Conservation (phyloP, 768 basidiomycete genomes). For the Hericium erinaceus region DNA sequence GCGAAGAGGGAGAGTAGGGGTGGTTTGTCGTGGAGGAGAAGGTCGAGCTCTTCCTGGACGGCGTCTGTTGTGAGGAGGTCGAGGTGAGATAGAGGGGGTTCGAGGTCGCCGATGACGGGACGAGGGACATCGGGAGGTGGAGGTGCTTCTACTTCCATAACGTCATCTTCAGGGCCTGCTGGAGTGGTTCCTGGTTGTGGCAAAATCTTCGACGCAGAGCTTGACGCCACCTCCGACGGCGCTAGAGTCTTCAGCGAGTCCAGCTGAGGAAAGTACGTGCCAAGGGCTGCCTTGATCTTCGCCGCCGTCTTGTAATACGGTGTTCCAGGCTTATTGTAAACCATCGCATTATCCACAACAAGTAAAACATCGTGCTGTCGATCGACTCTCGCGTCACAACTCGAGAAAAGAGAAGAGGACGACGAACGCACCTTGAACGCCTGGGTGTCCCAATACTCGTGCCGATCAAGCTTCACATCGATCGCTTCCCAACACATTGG, state of each 20-base stretch:
- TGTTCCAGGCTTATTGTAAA: conserved; percentile 77
- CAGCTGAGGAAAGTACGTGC: conserved; percentile 35
- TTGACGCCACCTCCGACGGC: conserved; percentile 2
- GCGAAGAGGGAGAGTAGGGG: conserved; percentile 61
- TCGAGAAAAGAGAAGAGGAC: conserved; percentile 4
- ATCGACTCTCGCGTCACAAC: not conserved
- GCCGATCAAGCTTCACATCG: conserved; percentile 68
- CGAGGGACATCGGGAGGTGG: not conserved
- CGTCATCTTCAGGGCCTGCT: not conserved
- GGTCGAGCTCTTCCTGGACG: conserved; percentile 43
- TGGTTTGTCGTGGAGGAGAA: conserved; percentile 39
- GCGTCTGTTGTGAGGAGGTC: conserved; percentile 46
- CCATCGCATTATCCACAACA: conserved; percentile 76
- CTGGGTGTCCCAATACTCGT: conserved; percentile 73
- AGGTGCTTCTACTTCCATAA: not conserved
- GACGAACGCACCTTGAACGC: conserved; percentile 49
- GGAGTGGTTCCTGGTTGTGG: not conserved
- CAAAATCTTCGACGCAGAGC: not conserved
- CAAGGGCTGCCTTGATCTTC: conserved; percentile 40
- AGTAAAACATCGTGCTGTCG: conserved; percentile 70
- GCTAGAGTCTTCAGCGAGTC: conserved; percentile 19
- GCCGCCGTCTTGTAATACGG: conserved; percentile 60
- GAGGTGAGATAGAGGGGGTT: conserved; percentile 53
- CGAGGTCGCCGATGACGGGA: conserved; percentile 56
- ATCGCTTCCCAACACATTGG: conserved; percentile 91